Evolutionary conservation across 2,329 filamentous ascomycete genomes (phyloP).

Genomic region (Diaporthe caulivora): DNA sequence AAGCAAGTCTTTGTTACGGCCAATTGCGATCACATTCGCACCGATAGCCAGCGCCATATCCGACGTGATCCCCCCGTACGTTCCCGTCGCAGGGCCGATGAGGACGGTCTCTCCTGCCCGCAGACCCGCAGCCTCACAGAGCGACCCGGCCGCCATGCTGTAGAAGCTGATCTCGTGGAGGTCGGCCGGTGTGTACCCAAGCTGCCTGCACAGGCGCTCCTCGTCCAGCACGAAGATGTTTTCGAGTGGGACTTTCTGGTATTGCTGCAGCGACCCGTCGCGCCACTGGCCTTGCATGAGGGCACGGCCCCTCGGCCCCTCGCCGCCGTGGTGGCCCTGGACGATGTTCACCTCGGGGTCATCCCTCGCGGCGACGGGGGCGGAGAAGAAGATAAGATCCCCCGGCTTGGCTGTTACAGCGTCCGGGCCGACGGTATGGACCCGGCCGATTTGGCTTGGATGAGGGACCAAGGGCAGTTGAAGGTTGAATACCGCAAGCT

Average conservation of each 20-base stretch:
- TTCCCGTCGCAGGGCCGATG: conserved; percentile 56
- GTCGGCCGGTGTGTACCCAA: conserved; percentile 51
- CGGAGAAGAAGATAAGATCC: neutral
- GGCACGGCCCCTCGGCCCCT: neutral
- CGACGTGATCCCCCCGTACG: conserved; percentile 55
- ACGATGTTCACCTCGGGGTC: neutral
- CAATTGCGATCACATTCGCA: conserved; percentile 59
- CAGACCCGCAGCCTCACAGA: conserved; percentile 51
- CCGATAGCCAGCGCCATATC: conserved; percentile 57
- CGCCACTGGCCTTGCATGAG: conserved; percentile 28
- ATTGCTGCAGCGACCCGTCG: conserved; percentile 26
- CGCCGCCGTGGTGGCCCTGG: conserved; percentile 1
- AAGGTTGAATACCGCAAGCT: neutral
- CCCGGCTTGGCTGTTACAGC: neutral
- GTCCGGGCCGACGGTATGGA: neutral
- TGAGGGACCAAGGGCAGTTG: neutral
- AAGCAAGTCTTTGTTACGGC: conserved; percentile 51
- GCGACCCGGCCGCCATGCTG: conserved; percentile 56
- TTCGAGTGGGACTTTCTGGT: conserved; percentile 41
- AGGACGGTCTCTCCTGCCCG: conserved; percentile 56
- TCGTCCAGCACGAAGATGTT: conserved; percentile 44
- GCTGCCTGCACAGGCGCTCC: conserved; percentile 35
- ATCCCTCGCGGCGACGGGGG: neutral
- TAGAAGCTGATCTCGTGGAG: conserved; percentile 48
- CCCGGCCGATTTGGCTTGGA: neutral